Base-by-base conservation (phyloP, 495 filamentous ascomycete species). In the Wilcoxina mikolae region DNA sequence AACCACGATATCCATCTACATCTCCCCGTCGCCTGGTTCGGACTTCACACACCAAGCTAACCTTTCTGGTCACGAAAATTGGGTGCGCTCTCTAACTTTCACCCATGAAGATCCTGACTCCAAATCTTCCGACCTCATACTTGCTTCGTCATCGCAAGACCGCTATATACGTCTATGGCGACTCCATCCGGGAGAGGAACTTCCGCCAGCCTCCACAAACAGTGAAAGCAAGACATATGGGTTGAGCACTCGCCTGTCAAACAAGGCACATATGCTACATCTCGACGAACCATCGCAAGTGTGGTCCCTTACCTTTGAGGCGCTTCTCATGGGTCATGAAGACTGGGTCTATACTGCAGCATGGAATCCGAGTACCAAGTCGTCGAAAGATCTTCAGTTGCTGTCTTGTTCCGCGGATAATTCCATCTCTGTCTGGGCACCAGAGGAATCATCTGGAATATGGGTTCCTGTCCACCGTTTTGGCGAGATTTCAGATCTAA, bases 131-230 rank as follows among this genome's bases (percentile, higher is more conserved):
- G 87, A 94, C 67, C 65, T 96, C 15, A 68, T 96, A 45, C 73
- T 99, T 11, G 87, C 93, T 1, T 95, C 90, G 23, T 88, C 89
- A 4, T 94, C 88, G 64, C 91, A 99, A 69, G 91, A 99, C 61
- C 95, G 90, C 68, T 99, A 95, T 61, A 83, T 96, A 65, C 82
- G 91, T 38, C 74, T 99, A 22, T 99, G 91, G 93, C 78, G 88
- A 45, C 66, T 96, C 22, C 85, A 82, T 51, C 74, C 77, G 49
- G 85, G 83, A 15, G 76, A 78, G 22, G 73, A 76, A 11, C 67
- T 82, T n/a, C 80, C 81, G 0, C 58, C 58, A 10, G 54, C 53
- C 15, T 65, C 56, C 15, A 65, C 70, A 7, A 62, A 68, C 0
- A 72, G 71, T 3, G 65, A 27, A 72, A 78, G 59, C 71, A 66